Conservation (phyloP, 345 rosid genomes). For the Limnanthes douglasii region DNA sequence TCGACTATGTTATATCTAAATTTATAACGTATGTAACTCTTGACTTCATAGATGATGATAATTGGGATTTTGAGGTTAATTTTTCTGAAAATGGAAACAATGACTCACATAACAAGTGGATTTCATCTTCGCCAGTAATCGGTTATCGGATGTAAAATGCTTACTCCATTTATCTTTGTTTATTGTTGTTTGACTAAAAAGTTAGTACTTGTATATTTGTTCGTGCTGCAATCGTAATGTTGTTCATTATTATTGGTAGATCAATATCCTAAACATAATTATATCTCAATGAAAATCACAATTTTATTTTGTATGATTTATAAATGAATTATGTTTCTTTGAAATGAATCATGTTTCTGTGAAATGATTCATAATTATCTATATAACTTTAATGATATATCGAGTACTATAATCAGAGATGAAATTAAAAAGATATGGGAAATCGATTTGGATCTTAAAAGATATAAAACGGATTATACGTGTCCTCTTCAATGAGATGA, state of each 20-base stretch:
- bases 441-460: no score
- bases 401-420: no score
- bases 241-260: background rate
- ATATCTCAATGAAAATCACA: no score
- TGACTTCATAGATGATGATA: conserved; percentile 17
- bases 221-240: background rate
- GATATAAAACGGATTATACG: no score
- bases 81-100: background rate
- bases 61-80: conserved; percentile 11
- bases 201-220: background rate
- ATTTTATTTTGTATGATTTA: no score
- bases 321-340: no score
- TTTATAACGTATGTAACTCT: conserved; percentile 43
- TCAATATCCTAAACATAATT: no score
- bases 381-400: no score
- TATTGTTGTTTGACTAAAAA: background rate
- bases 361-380: no score
- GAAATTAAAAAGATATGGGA: no score
- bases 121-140: conserved; percentile 2
- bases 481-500: no score
- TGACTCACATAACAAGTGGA: conserved; percentile 1
- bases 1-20: conserved; percentile 36
- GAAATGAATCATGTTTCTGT: no score
- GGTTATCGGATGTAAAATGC: conserved; percentile 11
- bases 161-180: background rate